These are phyloP conservation scores for Citrus trifoliata DNA, from an alignment of 345 rosid species.

Conservation along the genomic window DNA sequence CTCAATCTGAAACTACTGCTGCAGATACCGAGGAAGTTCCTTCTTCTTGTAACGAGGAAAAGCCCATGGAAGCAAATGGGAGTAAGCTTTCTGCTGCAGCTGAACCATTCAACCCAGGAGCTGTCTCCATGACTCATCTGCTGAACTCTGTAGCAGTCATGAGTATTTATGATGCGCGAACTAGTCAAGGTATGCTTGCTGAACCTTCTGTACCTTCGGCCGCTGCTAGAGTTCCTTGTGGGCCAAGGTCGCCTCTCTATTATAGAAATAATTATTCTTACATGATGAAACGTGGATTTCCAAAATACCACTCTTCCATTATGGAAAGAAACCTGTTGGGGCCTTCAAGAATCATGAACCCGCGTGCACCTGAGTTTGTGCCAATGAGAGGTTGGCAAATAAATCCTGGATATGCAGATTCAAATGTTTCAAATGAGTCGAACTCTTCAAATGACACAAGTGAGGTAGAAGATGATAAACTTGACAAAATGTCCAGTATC, in stretches of 20 bases:
- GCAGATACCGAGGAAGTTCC: conserved; percentile 26
- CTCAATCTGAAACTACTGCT: conserved; percentile 27
- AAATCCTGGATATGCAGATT: conserved; percentile 24
- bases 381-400: conserved; percentile 49
- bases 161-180: conserved; percentile 38
- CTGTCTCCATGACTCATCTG: conserved; percentile 21
- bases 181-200: conserved; percentile 39
- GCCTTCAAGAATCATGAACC: conserved; percentile 49
- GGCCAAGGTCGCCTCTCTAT: conserved; percentile 50
- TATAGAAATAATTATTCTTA: conserved; percentile 34
- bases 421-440: conserved; percentile 7
- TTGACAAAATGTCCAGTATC: conserved; percentile 10
- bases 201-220: conserved; percentile 44
- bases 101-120: conserved; percentile 57
- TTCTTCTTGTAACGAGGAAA: conserved; percentile 27
- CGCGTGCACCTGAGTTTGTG: conserved; percentile 58
- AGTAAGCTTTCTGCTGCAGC: conserved; percentile 72
- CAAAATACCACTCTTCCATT: conserved; percentile 29
- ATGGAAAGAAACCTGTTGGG: conserved; percentile 20
- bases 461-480: conserved; percentile 23
- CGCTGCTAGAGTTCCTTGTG: conserved; percentile 51
- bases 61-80: conserved; percentile 37
- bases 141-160: conserved; percentile 32
- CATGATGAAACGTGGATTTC: conserved; percentile 30
- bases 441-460: conserved; percentile 17